Conservation (phyloP, 176 grass and related monocot genomes). For the Dactylis glomerata region DNA sequence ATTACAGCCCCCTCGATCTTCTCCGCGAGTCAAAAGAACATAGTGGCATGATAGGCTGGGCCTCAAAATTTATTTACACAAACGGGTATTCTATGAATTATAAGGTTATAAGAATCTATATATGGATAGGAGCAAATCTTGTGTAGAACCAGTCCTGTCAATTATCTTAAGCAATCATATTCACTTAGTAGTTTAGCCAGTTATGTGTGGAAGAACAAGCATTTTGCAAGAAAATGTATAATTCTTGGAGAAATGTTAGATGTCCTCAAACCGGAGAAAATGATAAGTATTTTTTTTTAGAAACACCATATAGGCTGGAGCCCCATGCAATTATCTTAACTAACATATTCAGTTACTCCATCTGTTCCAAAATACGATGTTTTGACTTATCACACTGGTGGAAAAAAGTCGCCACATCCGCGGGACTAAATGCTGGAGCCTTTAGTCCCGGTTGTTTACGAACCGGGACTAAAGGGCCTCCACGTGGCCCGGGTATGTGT, state of each 20-base stretch:
- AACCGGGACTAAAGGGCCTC: no score
- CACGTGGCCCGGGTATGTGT: no score
- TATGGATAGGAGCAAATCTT: constrained; percentile 32
- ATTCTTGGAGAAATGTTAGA: background rate
- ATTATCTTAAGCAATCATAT: background rate
- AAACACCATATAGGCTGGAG: no score
- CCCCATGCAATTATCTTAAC: no score
- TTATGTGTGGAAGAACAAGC: background rate
- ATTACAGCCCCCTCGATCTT: background rate
- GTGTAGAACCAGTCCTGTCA: constrained; percentile 21
- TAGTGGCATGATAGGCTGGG: background rate
- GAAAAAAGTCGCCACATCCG: no score
- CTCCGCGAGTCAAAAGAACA: constrained; percentile 19
- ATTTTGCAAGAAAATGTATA: background rate
- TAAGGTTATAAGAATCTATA: background rate
- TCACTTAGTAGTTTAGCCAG: background rate
- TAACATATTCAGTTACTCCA: no score
- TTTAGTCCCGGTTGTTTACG: no score
- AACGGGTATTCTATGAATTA: constrained; percentile 9
- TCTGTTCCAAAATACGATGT: no score
- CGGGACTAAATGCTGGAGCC: no score
- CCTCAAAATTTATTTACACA: background rate
- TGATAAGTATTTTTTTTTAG: background rate
- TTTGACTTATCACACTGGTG: no score
- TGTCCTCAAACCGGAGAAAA: background rate